Evolutionary conservation across 2,329 filamentous ascomycete genomes (phyloP), one percentile per base, ranked within the genome.

Genomic region (Xylaria sp.): DNA sequence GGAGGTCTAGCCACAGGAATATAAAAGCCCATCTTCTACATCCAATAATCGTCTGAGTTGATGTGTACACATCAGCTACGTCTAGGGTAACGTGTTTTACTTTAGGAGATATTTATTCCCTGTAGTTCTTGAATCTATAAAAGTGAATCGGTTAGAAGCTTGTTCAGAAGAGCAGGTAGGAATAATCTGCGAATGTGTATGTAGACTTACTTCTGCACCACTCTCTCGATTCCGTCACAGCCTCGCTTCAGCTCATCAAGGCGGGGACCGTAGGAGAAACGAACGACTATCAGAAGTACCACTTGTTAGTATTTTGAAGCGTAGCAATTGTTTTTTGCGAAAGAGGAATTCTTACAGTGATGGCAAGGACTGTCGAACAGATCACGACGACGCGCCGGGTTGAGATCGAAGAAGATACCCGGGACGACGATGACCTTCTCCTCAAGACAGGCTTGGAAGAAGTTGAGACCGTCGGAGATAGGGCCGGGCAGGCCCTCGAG

Each of bases 391-490:
- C 93, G 92, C 42, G 92, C 91, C 4, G 95, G 95, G 83, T 98
- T 98, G 72, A 98, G 82, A 77, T 98, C 95, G 80, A 98, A 98
- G 87, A 98, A 98, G 80, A 98, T 98, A 68, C 95, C 95, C 0
- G 95, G 95, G 4, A 98, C 95, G 20, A 97, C 94, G 77, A 97
- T 97, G 73, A 97, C 93, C 86, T 97, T 97, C 85, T 97, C 94
- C 77, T 92, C 89, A 53, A 98, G 84, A 78, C 96, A 96, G 36
- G 94, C 94, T 79, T 96, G 90, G 89, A 98, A 97, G 87, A 98
- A 98, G 84, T 97, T 97, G 77, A 98, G 84, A 9, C 95, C 95
- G 79, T 98, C 95, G 68, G 92, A 91, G 79, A 98, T 97, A 70
- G 90, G 88, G n/a, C 87, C 87, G 0, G 95, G 93, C 2, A 96